phyloP scores from a whole-genome alignment of 2,329 filamentous ascomycete species.

The Tolypocladium paradoxum region DNA sequence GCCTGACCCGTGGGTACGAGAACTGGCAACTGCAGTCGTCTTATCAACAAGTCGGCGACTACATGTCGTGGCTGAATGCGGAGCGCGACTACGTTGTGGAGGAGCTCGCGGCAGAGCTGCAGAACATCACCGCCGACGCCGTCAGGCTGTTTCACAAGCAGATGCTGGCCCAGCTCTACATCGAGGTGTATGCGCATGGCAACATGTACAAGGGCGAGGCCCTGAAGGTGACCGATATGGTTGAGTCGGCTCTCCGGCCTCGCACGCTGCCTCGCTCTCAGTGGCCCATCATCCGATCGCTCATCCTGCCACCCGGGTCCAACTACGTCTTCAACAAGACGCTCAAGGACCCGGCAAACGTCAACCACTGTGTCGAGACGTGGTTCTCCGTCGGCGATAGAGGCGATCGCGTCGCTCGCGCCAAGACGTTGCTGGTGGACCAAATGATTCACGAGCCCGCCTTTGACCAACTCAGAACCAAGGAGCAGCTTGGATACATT shows the following conservation, averaged over 20 bases:
- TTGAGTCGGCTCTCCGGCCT: slow-evolving; percentile 69
- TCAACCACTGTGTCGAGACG: slow-evolving; percentile 80
- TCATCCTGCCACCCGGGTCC: slow-evolving; percentile 67
- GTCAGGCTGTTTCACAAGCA: slow-evolving; percentile 71
- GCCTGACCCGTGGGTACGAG: slow-evolving; percentile 61
- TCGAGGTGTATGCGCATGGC: slow-evolving; percentile 81
- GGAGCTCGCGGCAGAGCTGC: slow-evolving; percentile 67
- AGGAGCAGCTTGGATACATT: slow-evolving; percentile 95
- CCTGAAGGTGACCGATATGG: slow-evolving; percentile 69
- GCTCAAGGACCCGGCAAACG: slow-evolving; percentile 76
- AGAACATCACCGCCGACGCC: slow-evolving; percentile 61
- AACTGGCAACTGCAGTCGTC: slow-evolving; percentile 86
- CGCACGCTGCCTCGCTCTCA: slow-evolving; percentile 63
- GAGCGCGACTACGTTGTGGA: slow-evolving; percentile 72
- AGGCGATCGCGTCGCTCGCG: slow-evolving; percentile 57
- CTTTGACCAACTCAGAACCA: slow-evolving; percentile 90
- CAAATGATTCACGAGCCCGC: slow-evolving; percentile 89
- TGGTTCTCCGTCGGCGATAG: slow-evolving; percentile 61
- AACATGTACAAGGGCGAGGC: slow-evolving; percentile 94
- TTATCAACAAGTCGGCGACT: slow-evolving; percentile 79
- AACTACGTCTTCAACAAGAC: slow-evolving; percentile 77
- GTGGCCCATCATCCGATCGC: slow-evolving; percentile 66
- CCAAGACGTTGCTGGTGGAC: slow-evolving; percentile 70
- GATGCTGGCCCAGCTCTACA: slow-evolving; percentile 70
- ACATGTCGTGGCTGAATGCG: slow-evolving; percentile 66